Evolutionary conservation across 1,284 basidiomycete genomes (phyloP).

Genomic region (Ceratobasidium sp.): DNA sequence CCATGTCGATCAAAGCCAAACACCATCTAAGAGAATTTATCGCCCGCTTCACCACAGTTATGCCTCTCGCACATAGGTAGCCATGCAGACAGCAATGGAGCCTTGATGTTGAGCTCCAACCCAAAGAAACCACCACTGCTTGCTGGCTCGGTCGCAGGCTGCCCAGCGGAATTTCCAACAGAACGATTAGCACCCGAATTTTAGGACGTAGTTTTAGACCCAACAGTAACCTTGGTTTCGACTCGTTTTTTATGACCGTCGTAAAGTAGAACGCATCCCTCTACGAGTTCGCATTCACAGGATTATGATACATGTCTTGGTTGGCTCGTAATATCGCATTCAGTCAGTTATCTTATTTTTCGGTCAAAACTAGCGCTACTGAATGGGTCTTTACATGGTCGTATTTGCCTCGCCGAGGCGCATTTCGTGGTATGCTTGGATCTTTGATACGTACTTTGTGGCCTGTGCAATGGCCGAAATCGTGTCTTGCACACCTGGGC

Average conservation of each 20-base stretch:
- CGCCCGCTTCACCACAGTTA: not conserved
- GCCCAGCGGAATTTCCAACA: too few relatives aligned
- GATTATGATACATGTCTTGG: not conserved
- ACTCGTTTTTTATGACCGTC: not conserved
- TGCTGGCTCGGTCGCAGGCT: too few relatives aligned
- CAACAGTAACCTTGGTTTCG: too few relatives aligned
- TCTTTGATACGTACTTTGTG: conserved; percentile 15
- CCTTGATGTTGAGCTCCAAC: not conserved
- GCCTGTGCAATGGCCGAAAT: conserved; percentile 12
- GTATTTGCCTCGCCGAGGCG: not conserved
- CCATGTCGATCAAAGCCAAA: not conserved
- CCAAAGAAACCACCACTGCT: too few relatives aligned
- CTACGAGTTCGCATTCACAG: conserved; percentile 4
- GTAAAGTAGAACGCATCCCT: not conserved
- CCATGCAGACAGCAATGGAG: not conserved
- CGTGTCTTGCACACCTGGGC: not conserved
- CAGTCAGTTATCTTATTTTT: not conserved
- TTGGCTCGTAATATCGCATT: not conserved
- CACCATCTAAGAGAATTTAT: conserved; percentile 2
- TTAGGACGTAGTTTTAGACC: not conserved
- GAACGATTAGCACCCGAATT: too few relatives aligned
- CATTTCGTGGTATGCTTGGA: not conserved
- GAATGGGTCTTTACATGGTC: not conserved
- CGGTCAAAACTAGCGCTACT: not conserved
- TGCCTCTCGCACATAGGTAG: not conserved